These are phyloP conservation scores for Kwoniella botswanensis DNA, from an alignment of 768 basidiomycete species.

Conservation along the genomic window DNA sequence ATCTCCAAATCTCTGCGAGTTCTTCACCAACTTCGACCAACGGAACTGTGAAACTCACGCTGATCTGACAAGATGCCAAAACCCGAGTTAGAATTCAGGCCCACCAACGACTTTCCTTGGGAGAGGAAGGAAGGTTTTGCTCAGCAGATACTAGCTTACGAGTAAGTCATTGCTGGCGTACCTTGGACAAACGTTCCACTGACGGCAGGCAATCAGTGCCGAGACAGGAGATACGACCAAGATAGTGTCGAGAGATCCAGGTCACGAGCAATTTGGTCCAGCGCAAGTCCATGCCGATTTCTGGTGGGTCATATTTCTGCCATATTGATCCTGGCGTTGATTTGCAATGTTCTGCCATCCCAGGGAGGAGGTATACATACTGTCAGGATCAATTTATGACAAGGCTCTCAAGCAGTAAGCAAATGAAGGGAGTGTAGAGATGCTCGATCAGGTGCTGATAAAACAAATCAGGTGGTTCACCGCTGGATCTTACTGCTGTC, in stretches of 20 bases:
- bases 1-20: too few species aligned
- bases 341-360: background rate
- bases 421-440: too few species aligned
- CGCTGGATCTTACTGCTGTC: slow-evolving; percentile 20
- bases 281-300: slow-evolving; percentile 17
- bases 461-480: slow-evolving; percentile 7
- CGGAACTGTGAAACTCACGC: too few species aligned
- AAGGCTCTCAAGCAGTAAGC: background rate
- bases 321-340: too few species aligned
- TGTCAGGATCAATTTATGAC: slow-evolving; percentile 16
- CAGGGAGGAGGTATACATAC: slow-evolving; percentile 22
- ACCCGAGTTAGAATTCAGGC: slow-evolving; percentile 19
- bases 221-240: slow-evolving; percentile 20
- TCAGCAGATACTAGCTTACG: slow-evolving; percentile 17
- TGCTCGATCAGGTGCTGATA: too few species aligned
- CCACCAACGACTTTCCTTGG: slow-evolving; percentile 4
- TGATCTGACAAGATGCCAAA: slow-evolving; percentile 17
- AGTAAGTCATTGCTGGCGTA: slow-evolving; percentile 6
- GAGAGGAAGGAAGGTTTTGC: slow-evolving; percentile 1
- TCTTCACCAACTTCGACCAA: too few species aligned
- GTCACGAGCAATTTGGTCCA: slow-evolving; percentile 11
- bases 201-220: background rate
- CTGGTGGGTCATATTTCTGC: slow-evolving; percentile 4
- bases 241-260: slow-evolving; percentile 12
- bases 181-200: background rate